These are phyloP conservation scores for Stachybotrys elegans DNA, from an alignment of 2,329 filamentous ascomycete species.

Conservation along the genomic window DNA sequence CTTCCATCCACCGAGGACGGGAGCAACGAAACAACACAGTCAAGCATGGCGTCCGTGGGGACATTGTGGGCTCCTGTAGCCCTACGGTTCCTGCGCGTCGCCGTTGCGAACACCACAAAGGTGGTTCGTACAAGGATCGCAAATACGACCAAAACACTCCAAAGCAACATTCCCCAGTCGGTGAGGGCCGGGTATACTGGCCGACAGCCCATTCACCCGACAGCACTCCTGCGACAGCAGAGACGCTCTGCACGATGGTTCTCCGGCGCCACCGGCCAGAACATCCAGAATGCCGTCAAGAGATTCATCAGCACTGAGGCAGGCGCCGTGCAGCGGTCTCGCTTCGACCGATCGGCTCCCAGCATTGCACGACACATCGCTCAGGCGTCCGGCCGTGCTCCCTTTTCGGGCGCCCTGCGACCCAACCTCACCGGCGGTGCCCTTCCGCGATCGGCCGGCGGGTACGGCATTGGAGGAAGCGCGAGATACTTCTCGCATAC, in stretches of 20 bases:
- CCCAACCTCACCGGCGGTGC: conserved; percentile 89
- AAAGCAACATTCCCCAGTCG: conserved; percentile 40
- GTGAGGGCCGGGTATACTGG: conserved; percentile 32
- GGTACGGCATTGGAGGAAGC: conserved; percentile 72
- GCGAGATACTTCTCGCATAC: conserved; percentile 88
- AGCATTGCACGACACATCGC: conserved; percentile 46
- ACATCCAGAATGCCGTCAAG: conserved; percentile 40
- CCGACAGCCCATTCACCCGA: conserved; percentile 50
- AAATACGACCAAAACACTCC: conserved; percentile 37
- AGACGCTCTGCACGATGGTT: conserved; percentile 40
- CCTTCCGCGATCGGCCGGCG: conserved; percentile 77
- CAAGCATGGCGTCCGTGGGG: conserved; percentile 51
- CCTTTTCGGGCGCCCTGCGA: conserved; percentile 82
- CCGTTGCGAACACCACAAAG: conserved; percentile 45
- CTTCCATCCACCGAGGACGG: conserved; percentile 13
- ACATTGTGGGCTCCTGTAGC: conserved; percentile 53
- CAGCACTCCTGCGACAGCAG: conserved; percentile 46
- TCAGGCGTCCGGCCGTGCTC: conserved; percentile 67
- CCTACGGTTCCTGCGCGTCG: conserved; percentile 49
- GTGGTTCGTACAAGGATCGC: conserved; percentile 46
- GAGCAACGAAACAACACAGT: conserved; percentile 14
- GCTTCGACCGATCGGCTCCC: conserved; percentile 43
- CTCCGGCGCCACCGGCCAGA: conserved; percentile 37
- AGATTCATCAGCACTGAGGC: conserved; percentile 44
- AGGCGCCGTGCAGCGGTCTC: conserved; percentile 22